Evolutionary conservation across 441 rosid genomes (phyloP).

Genomic region (Raphanus hybrid): DNA sequence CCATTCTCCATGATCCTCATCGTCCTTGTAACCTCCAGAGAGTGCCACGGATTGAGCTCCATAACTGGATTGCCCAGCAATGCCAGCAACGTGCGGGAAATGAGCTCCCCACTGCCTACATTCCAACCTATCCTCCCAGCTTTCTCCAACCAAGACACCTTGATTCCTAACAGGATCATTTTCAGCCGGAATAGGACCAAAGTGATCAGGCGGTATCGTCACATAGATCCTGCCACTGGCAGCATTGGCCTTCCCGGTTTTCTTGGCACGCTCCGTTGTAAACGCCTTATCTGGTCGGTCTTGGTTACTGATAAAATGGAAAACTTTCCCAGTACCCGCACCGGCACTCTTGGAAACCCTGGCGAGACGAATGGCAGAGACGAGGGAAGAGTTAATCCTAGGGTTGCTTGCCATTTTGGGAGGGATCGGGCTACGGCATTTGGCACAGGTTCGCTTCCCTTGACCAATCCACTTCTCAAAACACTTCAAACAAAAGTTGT

Average conservation of each 20-base stretch:
- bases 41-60: constrained; percentile 92
- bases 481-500: constrained; percentile 82
- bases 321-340: constrained; percentile 42
- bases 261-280: constrained; percentile 75
- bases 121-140: constrained; percentile 71
- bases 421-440: constrained; percentile 66
- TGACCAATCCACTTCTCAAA: constrained; percentile 73
- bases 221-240: constrained; percentile 77
- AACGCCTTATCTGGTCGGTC: constrained; percentile 78
- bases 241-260: constrained; percentile 82
- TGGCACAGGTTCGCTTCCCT: constrained; percentile 65
- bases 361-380: constrained; percentile 73
- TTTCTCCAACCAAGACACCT: constrained; percentile 84
- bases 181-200: constrained; percentile 83
- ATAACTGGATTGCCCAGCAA: constrained; percentile 70
- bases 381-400: constrained; percentile 71
- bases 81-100: constrained; percentile 77
- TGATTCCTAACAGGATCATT: constrained; percentile 77
- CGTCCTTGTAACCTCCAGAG: constrained; percentile 84
- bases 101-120: constrained; percentile 92
- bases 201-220: constrained; percentile 73
- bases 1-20: constrained; percentile 97
- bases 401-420: constrained; percentile 60
- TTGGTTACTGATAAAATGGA: constrained; percentile 63
- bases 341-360: constrained; percentile 46